Base-by-base conservation (phyloP, 2,329 filamentous ascomycete genomes). In the Aphanocladium album region DNA sequence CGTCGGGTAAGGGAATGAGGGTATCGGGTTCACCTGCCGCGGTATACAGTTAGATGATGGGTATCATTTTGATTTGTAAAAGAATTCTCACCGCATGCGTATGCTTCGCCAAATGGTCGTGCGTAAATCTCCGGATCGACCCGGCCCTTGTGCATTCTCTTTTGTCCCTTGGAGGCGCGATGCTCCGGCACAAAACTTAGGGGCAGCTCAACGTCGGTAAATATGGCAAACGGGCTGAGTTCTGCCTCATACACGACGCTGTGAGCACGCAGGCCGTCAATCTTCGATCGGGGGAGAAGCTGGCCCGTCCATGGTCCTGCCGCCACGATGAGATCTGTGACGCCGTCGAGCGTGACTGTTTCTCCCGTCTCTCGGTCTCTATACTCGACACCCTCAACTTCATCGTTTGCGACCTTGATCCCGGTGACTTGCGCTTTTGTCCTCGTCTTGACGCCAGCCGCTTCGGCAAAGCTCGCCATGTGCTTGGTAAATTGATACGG, bases 41-140 rank as follows among this genome's bases (percentile, higher is more conserved):
- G 17, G 5, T 8, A 39, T 39, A 4, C 8, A 8, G 14, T 37
- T 14, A 39, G 11, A 11, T 19, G 63, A 62, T 30, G 62, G 41
- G 49, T 49, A 41, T 14, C 27, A 9, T 7, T 33, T 16, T 8
- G 3, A 14, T 51, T 3, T 3, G 9, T 2, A 17, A 19, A 39
- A 9, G 33, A 12, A 12, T 8, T 14, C 77, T 60, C 68, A 82
- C 92, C 95, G 71, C 95, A 99, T 0, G 91, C 93, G 73, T 99
- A 99, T 12, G 96, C 89, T 71, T 96, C 93, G 60, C 89, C 84
- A 71, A 91, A 89, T 0, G 93, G 93, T 4, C 95, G 83, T 0
- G 95, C 90, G 72, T 99, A 99, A 64, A 98, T 95, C 73, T 99
- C 95, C 0, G 95, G 95, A 27, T 91, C 87, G 14, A 91, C 91